Conservation (phyloP, 2,329 filamentous ascomycete genomes). For the Geoglossum cookeanum region DNA sequence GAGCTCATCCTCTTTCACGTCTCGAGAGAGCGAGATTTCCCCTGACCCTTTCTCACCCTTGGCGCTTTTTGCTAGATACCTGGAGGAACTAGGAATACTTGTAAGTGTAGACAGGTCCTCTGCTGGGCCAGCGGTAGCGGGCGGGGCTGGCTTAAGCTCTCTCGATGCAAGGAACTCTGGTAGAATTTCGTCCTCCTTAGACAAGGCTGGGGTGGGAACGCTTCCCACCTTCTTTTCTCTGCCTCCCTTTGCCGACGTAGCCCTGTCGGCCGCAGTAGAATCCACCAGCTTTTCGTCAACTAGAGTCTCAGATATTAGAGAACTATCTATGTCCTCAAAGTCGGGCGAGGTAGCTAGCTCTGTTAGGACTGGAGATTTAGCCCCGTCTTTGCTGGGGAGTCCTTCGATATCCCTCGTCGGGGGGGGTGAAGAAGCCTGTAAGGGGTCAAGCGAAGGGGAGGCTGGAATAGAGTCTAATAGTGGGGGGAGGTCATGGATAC, state of each 20-base stretch:
- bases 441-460: neutral
- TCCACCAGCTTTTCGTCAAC: neutral
- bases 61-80: neutral
- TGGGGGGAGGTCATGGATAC: neutral
- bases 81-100: neutral
- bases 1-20: neutral
- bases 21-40: neutral
- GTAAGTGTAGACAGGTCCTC: neutral
- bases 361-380: neutral
- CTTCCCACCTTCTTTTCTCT: neutral
- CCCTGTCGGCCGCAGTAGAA: neutral
- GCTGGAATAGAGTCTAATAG: neutral
- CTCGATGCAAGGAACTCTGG: neutral
- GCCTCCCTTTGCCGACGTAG: neutral
- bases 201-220: neutral
- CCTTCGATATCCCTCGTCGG: neutral
- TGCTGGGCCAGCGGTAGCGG: neutral
- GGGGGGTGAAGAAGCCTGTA: neutral
- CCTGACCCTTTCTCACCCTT: neutral
- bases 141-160: neutral
- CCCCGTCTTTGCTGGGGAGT: neutral
- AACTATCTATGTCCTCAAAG: neutral
- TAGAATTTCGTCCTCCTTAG: neutral
- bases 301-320: neutral
- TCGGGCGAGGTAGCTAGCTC: neutral